Base-by-base conservation (phyloP, 257 asterid species). In the Asclepias syriaca region DNA sequence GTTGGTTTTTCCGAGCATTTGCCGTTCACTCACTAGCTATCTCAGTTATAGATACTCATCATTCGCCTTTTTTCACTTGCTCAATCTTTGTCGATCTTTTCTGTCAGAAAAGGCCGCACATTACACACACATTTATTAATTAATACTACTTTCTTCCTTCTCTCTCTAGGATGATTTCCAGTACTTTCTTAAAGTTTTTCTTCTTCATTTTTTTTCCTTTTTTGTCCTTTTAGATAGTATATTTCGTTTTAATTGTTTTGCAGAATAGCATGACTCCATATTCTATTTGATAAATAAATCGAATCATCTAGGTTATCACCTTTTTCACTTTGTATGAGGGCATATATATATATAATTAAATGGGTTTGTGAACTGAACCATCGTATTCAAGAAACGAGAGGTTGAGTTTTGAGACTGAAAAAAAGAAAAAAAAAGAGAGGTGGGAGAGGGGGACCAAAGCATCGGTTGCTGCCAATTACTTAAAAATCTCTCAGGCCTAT, bases 361-460 rank as follows among this genome's bases (percentile, higher is more conserved):
- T 43, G 48, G 73, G 58, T 3, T 39, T 46, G 15, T 34, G 46
- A 51, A 68, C 43, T 69, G 76, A 76, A 68, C 70, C 43, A 76
- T 72, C 80, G 46, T 50, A 55, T 76, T 75, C 78, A 75, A 12
- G 4, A 65, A 78, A 54, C 24, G 72, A 34, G 71, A 43, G 71
- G 71, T 0, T 21, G 56, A 66, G 71, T 2, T 21, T 37, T 45
- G 56, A n/a, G 45, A 29, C 45, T 60, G 13, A 50, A 50, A 12
- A 29, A 59, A 27, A 34, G 19, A 15, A 70, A 1, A 8, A 9
- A 6, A 0, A 7, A 7, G 2, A 7, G 48, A 7, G 48, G 48
- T 43, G 48, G 48, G 8, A 53, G 21, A 18, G 29, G 78, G 79
- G 79, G 71, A 69, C 79, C 74, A 69, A 69, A 37, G 74, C 79